These are phyloP conservation scores for Xanthoconium purpureum DNA, from an alignment of 768 basidiomycete genomes.

Conservation along the genomic window DNA sequence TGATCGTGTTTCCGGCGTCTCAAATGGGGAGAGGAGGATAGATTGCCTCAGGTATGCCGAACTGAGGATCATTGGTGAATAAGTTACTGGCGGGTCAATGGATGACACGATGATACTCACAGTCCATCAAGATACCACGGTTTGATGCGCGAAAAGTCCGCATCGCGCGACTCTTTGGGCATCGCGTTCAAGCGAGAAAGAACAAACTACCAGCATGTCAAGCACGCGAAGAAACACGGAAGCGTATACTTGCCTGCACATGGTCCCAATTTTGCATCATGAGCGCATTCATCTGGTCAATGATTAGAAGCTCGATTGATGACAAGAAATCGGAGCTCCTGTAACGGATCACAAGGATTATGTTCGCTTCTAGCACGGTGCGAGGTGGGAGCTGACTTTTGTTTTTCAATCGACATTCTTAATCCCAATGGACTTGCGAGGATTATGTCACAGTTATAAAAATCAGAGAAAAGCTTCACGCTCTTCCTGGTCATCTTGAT, in stretches of 20 bases:
- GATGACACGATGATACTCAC: constrained; percentile 69
- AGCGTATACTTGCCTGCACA: constrained; percentile 60
- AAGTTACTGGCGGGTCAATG: constrained; percentile 48
- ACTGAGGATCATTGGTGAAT: constrained; percentile 38
- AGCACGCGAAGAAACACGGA: neutral
- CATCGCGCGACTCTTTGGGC: constrained; percentile 89
- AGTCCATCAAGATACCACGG: constrained; percentile 96
- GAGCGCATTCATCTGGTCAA: constrained; percentile 90
- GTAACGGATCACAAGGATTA: constrained; percentile 1
- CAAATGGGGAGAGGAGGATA: constrained; percentile 80
- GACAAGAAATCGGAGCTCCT: constrained; percentile 90
- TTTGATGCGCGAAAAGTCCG: constrained; percentile 96
- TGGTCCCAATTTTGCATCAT: constrained; percentile 99
- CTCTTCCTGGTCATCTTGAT: constrained; percentile 91
- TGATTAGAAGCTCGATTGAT: constrained; percentile 86
- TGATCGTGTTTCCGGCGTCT: constrained; percentile 83
- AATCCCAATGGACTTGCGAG: constrained; percentile 92
- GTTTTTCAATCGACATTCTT: constrained; percentile 89
- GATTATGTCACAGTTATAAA: constrained; percentile 88
- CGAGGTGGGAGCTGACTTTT: constrained; percentile 58
- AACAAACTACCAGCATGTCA: constrained; percentile 59
- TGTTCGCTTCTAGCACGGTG: neutral
- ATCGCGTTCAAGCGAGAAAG: constrained; percentile 82
- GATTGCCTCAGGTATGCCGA: constrained; percentile 87
- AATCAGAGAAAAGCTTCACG: constrained; percentile 86